Evolutionary conservation across 1,284 basidiomycete genomes (phyloP).

Genomic region (Xanthoconium separans): DNA sequence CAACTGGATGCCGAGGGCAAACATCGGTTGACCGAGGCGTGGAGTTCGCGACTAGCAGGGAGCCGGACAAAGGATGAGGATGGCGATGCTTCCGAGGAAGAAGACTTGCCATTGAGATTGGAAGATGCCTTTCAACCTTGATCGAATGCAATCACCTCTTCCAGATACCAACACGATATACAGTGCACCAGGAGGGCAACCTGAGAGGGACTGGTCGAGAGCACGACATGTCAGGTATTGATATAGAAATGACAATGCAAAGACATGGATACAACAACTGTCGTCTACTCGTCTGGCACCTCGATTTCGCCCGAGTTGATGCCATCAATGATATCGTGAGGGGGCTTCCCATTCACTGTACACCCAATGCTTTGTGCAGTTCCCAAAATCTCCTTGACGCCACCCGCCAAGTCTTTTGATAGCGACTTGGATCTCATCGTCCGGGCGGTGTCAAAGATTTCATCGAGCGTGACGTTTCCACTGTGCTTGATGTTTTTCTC

Average conservation of each 20-base stretch:
- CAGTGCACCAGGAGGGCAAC: too few species aligned
- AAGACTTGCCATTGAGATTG: conserved; percentile 16
- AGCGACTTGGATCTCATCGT: conserved; percentile 97
- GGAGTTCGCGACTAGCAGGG: conserved; percentile 29
- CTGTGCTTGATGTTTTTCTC: conserved; percentile 99
- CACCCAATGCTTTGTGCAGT: conserved; percentile 95
- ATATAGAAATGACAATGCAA: conserved; percentile 14
- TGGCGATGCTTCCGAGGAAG: conserved; percentile 17
- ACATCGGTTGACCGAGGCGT: conserved; percentile 29
- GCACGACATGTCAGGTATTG: background rate
- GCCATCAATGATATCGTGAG: conserved; percentile 95
- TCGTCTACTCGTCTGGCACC: conserved; percentile 86
- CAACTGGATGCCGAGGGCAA: conserved; percentile 23
- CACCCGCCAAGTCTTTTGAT: conserved; percentile 87
- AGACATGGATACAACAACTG: conserved; percentile 21
- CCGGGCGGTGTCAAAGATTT: conserved; percentile 94
- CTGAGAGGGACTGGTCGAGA: background rate
- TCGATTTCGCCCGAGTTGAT: conserved; percentile 96
- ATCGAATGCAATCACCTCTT: background rate
- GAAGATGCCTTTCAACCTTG: conserved; percentile 5
- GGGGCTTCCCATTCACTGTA: conserved; percentile 92
- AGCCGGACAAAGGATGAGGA: conserved; percentile 24
- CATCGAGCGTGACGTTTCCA: conserved; percentile 94
- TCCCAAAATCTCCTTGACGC: conserved; percentile 93
- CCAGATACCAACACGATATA: background rate